Evolutionary conservation across 1,284 basidiomycete species (phyloP), one percentile per base, ranked within the genome.

Genomic region (Meripilus lineatus): DNA sequence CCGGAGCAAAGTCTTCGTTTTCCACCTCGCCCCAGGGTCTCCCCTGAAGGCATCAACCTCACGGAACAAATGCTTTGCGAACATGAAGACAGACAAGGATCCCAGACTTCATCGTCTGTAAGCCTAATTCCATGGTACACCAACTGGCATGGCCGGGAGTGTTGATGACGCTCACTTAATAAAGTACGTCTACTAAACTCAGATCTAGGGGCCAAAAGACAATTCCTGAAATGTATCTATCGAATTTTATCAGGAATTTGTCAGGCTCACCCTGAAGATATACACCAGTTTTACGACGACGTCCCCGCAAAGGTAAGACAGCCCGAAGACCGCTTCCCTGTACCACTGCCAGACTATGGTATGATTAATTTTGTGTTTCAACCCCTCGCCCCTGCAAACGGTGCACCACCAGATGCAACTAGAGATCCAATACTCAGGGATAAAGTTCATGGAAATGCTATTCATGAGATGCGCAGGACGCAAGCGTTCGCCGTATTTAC

Each of bases 41-140:
- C 92, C 22, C 79, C 79, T 53, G 89, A 93, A 64, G 93, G 85
- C 28, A 75, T 91, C 50, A 84, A 86, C 67, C 74, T 97, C 56
- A 92, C 98, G 75, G 76, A 84, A 53, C 79, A 81, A 49, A 74
- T 98, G 15, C 77, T 97, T 25, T 97, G 95, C 64, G 94, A 98
- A 65, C 84, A 89, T 4, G 92, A 95, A 65, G 93, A 97, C 61
- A 81, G 94, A 25, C 74, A 98, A 25, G 94, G 93, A 17, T 86
- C 83, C 47, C 78, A 84, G 58, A 65, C 76, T 10, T 74, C 77
- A 10, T 71, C 79, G 32, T 85, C 83, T 43, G 79, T 81, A 33
- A 81, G 47, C 86, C 88, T 15, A 84, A 91, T 63, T 85, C 86
- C 25, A 73, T 89, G 63, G 74, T 90, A 63, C 73, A 37, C 66